These are phyloP conservation scores for Sechiopsis laciniata DNA, from an alignment of 306 rosid genomes.

Conservation along the genomic window DNA sequence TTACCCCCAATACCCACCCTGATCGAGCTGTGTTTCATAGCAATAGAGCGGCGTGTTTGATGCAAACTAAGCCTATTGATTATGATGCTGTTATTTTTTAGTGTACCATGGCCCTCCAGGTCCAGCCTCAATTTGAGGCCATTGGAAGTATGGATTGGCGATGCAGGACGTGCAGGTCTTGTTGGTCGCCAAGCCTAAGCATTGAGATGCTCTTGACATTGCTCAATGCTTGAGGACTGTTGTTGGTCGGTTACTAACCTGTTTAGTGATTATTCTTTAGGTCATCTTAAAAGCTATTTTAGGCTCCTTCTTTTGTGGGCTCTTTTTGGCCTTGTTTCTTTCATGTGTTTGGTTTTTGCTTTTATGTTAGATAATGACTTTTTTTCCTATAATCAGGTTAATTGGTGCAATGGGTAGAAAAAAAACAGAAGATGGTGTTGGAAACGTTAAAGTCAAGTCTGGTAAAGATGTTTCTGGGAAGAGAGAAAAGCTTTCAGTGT, in stretches of 20 bases:
- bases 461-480: conserved; percentile 22
- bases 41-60: conserved; percentile 83
- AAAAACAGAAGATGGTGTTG: conserved; percentile 23
- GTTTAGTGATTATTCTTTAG: too few species aligned
- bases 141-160: conserved; percentile 73
- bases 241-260: conserved; percentile 33
- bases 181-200: conserved; percentile 62
- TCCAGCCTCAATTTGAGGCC: conserved; percentile 77
- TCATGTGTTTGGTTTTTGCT: background rate
- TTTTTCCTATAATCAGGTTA: background rate
- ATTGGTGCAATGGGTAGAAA: conserved; percentile 23
- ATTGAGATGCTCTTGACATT: conserved; percentile 71
- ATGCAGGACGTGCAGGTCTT: conserved; percentile 73
- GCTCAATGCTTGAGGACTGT: conserved; percentile 64
- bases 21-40: conserved; percentile 86
- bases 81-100: conserved; percentile 74
- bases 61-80: conserved; percentile 94
- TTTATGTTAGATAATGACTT: background rate
- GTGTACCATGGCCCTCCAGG: conserved; percentile 85
- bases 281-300: too few species aligned
- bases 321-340: too few species aligned
- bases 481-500: conserved; percentile 26
- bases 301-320: too few species aligned
- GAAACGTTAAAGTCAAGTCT: conserved; percentile 1
- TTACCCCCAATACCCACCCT: conserved; percentile 71